Conservation (phyloP, 2,329 filamentous ascomycete species). For the Penicillium glabrum region DNA sequence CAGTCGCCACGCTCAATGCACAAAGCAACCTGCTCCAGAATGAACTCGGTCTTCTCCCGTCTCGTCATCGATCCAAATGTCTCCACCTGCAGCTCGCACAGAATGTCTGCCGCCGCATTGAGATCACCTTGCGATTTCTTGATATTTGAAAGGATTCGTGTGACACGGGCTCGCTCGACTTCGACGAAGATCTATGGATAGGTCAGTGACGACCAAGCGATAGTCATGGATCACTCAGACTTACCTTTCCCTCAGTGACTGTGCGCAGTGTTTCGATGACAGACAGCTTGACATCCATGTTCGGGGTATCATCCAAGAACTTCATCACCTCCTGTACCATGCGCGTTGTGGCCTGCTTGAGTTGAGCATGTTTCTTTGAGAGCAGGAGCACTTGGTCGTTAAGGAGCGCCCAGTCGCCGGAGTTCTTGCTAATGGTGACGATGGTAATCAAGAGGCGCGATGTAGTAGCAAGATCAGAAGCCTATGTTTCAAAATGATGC, state of each 20-base stretch:
- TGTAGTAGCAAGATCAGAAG: slow-evolving; percentile 93
- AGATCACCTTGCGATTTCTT: slow-evolving; percentile 95
- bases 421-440: slow-evolving; percentile 90
- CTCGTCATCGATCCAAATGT: slow-evolving; percentile 98
- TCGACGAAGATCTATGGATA: slow-evolving; percentile 83
- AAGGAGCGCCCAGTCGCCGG: slow-evolving; percentile 87
- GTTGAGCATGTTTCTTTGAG: slow-evolving; percentile 99
- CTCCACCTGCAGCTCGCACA: slow-evolving; percentile 97
- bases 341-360: slow-evolving; percentile 97
- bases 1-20: slow-evolving; percentile 96
- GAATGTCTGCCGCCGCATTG: slow-evolving; percentile 83
- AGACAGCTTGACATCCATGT: slow-evolving; percentile 81
- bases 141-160: slow-evolving; percentile 92
- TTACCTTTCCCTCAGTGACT: slow-evolving; percentile 91
- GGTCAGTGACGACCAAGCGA: background rate
- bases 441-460: slow-evolving; percentile 84
- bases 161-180: slow-evolving; percentile 93
- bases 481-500: slow-evolving; percentile 51
- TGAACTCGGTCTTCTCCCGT: slow-evolving; percentile 98
- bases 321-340: slow-evolving; percentile 97
- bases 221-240: slow-evolving; percentile 13
- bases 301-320: slow-evolving; percentile 84
- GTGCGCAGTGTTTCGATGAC: slow-evolving; percentile 94
- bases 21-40: slow-evolving; percentile 87
- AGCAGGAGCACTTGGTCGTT: slow-evolving; percentile 95